phyloP scores from a whole-genome alignment of 169 alveolate genomes.

The Babesia bovis region DNA sequence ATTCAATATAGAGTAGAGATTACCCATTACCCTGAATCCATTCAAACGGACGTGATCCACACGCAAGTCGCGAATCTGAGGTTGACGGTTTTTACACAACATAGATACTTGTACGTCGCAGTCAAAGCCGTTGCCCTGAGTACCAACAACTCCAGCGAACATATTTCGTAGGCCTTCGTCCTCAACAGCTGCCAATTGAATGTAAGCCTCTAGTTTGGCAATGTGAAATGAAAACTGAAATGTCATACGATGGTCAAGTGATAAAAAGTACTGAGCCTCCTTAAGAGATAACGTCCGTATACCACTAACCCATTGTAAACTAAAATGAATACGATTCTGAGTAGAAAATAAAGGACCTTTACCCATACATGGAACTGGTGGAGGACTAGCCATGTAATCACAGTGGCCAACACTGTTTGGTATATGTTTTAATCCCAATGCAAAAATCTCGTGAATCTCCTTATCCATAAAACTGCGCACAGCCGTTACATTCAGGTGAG shows the following conservation, averaged over 20 bases:
- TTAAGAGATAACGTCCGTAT: conserved; percentile 9
- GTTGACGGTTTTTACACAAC: conserved; percentile 16
- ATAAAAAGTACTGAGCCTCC: conserved; percentile 9
- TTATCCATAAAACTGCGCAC: conserved; percentile 30
- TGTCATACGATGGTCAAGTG: conserved; percentile 19
- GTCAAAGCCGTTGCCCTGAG: conserved; percentile 35
- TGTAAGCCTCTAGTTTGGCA: conserved; percentile 5
- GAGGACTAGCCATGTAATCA: not conserved
- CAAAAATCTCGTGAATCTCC: conserved; percentile 37
- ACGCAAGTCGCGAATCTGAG: conserved; percentile 50
- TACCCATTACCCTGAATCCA: conserved; percentile 5
- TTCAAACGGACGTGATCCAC: conserved; percentile 10
- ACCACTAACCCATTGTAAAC: conserved; percentile 59
- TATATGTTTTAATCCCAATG: conserved; percentile 26
- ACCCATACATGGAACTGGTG: conserved; percentile 55
- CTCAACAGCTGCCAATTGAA: conserved; percentile 15
- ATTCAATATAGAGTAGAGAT: not conserved
- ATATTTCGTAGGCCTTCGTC: not conserved
- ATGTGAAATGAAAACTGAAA: conserved; percentile 4
- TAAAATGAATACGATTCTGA: not conserved
- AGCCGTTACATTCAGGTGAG: conserved; percentile 10
- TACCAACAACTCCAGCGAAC: conserved; percentile 17
- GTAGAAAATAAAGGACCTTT: not conserved
- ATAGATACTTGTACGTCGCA: conserved; percentile 12
- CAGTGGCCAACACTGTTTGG: conserved; percentile 57